Evolutionary conservation across 345 rosid genomes (phyloP).

Genomic region (Durio zibethinus): DNA sequence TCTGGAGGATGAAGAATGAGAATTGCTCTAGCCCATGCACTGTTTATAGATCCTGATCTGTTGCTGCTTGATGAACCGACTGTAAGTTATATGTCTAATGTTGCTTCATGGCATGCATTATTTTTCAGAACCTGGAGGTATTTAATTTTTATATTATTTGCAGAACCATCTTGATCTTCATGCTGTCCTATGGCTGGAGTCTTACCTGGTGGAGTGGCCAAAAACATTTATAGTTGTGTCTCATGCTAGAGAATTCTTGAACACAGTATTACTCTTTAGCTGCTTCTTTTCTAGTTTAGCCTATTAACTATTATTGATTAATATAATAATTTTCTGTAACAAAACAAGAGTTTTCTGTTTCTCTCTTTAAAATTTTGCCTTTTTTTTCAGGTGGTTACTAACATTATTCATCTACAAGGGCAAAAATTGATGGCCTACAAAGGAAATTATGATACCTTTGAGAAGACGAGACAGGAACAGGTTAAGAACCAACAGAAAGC

Average conservation of each 20-base stretch:
- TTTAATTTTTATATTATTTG: conserved; percentile 17
- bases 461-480: conserved; percentile 80
- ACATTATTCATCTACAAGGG: conserved; percentile 82
- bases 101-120: conserved; percentile 5
- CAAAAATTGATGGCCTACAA: conserved; percentile 76
- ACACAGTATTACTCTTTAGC: conserved; percentile 52
- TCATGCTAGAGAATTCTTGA: conserved; percentile 97
- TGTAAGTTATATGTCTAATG: conserved; percentile 34
- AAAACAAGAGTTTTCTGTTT: not conserved
- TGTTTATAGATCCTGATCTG: conserved; percentile 91
- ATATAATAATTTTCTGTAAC: not conserved
- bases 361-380: not conserved
- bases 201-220: conserved; percentile 94
- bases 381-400: conserved; percentile 83
- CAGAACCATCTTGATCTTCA: conserved; percentile 99
- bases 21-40: conserved; percentile 94
- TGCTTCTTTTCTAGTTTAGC: not conserved
- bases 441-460: conserved; percentile 88
- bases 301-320: not conserved
- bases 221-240: conserved; percentile 97
- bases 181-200: conserved; percentile 95
- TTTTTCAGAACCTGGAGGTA: conserved; percentile 11
- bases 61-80: conserved; percentile 99
- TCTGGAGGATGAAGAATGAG: conserved; percentile 99
- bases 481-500: conserved; percentile 92